Percentiles rank a stretch among this genome's conserved stretches.
phyloP scores from a whole-genome alignment of 768 basidiomycete species.

The Tulasnella sp. region DNA sequence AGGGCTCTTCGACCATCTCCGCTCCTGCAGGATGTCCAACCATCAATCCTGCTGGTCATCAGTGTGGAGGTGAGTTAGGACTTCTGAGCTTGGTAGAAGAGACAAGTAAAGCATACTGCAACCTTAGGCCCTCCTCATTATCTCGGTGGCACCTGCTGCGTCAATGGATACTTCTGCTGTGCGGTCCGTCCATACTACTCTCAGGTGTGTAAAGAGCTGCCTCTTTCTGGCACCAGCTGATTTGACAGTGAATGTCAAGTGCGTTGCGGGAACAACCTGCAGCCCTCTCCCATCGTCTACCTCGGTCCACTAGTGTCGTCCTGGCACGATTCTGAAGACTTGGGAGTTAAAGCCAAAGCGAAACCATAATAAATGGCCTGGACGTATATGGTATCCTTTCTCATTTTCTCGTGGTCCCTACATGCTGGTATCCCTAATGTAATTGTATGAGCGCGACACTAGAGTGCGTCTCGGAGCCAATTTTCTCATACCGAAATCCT shows the following conservation, averaged over 20 bases:
- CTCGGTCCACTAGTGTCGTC: not conserved
- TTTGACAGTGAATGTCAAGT: not conserved
- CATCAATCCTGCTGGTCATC: not conserved
- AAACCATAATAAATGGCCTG: no score
- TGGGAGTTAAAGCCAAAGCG: no score
- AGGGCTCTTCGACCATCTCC: not conserved
- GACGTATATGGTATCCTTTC: no score
- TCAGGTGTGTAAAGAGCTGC: not conserved
- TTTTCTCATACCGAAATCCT: no score
- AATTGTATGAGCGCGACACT: no score
- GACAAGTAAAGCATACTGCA: not conserved
- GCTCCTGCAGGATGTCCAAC: not conserved
- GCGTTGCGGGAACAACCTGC: not conserved
- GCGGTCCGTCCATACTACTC: not conserved
- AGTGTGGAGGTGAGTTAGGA: not conserved
- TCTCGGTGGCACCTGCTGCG: not conserved
- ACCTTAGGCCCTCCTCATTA: not conserved
- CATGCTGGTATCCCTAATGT: no score
- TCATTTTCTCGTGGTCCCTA: no score
- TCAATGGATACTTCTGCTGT: not conserved
- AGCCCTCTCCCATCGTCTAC: not conserved
- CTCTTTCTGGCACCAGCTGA: not conserved
- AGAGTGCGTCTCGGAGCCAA: no score
- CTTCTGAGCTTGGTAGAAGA: not conserved
- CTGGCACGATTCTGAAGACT: no score